A percentile compares a stretch with the other conserved stretches of the same genome.
Evolutionary conservation across 805 yeast species (phyloP).

Genomic region (Ogataea angusta): DNA sequence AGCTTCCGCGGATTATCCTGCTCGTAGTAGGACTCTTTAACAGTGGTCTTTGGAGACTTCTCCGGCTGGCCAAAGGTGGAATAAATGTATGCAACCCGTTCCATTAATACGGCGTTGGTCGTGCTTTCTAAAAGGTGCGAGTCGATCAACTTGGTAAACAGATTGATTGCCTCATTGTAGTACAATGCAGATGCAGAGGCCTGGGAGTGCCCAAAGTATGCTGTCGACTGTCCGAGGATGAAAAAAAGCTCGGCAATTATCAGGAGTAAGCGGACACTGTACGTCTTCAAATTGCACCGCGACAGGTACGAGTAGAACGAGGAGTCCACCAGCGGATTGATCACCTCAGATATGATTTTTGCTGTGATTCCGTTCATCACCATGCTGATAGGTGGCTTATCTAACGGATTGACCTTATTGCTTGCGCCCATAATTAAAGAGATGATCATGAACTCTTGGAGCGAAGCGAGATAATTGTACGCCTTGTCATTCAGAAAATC

Average conservation of each 20-base stretch:
- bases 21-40: conserved; percentile 30
- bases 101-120: conserved; percentile 38
- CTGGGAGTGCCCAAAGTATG: conserved; percentile 16
- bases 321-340: conserved; percentile 65
- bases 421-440: conserved; percentile 60
- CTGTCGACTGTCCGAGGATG: conserved; percentile 35
- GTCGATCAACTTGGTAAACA: conserved; percentile 42
- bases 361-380: conserved; percentile 32
- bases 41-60: neutral
- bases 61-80: conserved; percentile 26
- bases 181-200: conserved; percentile 35
- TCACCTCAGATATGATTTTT: conserved; percentile 50
- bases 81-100: conserved; percentile 35
- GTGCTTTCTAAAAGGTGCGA: conserved; percentile 44
- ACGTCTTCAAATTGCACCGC: conserved; percentile 64
- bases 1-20: conserved; percentile 33
- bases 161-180: conserved; percentile 44
- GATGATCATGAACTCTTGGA: conserved; percentile 84
- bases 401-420: conserved; percentile 44
- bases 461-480: conserved; percentile 74
- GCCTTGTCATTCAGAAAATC: conserved; percentile 77
- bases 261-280: conserved; percentile 65
- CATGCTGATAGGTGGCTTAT: conserved; percentile 22
- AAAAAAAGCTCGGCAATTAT: conserved; percentile 69
- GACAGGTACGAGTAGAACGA: conserved; percentile 73